These are phyloP conservation scores for Suillus fuscotomentosus DNA, from an alignment of 768 basidiomycete genomes.

Conservation along the genomic window DNA sequence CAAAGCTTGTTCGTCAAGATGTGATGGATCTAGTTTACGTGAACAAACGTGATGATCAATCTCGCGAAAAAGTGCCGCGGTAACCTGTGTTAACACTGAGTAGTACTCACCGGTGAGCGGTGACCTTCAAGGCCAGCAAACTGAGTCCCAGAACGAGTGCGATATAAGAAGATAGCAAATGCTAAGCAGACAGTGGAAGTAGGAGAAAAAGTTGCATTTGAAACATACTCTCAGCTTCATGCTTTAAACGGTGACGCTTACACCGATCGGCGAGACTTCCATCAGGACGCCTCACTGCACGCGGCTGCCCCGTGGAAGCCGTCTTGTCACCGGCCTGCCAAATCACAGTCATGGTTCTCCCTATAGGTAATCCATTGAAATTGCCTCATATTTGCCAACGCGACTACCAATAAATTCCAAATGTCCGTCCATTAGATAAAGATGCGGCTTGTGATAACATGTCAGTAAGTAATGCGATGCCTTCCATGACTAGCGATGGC, in stretches of 20 bases:
- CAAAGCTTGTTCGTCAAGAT: conserved; percentile 7
- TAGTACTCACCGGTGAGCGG: background rate
- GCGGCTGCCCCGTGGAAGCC: conserved; percentile 25
- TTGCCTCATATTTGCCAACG: conserved; percentile 22
- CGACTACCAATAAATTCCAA: conserved; percentile 18
- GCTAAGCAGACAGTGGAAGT: background rate
- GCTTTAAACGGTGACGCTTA: conserved; percentile 8
- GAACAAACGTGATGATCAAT: conserved; percentile 3
- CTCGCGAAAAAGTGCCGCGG: conserved; percentile 2
- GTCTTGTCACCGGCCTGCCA: conserved; percentile 11
- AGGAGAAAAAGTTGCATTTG: conserved; percentile 1
- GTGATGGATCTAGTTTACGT: conserved; percentile 6
- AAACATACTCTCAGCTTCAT: conserved; percentile 5
- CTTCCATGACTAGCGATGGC: conserved; percentile 16
- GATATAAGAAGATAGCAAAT: background rate
- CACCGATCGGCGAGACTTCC: conserved; percentile 16
- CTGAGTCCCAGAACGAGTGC: background rate
- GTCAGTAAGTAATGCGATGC: conserved; percentile 21
- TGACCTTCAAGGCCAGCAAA: background rate
- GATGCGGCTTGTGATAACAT: conserved; percentile 20
- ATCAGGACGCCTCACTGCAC: conserved; percentile 32
- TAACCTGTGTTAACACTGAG: background rate
- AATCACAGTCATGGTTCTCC: conserved; percentile 15
- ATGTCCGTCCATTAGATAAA: conserved; percentile 38
- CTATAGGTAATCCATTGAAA: conserved; percentile 14